These are phyloP conservation scores for Cyamopsis tetragonoloba DNA, from an alignment of 306 rosid species.

Conservation along the genomic window DNA sequence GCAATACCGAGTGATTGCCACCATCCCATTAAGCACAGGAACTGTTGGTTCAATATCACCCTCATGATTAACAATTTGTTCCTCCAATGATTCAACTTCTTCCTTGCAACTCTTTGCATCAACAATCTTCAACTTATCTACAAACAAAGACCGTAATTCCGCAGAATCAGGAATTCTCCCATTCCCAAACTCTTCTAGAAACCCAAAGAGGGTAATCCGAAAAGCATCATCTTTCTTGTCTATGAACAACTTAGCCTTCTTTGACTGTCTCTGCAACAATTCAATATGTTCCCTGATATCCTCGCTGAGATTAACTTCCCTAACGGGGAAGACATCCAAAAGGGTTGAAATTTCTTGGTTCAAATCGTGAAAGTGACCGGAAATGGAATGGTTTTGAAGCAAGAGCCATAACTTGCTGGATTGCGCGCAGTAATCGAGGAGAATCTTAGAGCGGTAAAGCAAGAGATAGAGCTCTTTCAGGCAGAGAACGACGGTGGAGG, in stretches of 20 bases:
- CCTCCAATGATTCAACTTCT: slow-evolving; percentile 77
- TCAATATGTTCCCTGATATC: slow-evolving; percentile 72
- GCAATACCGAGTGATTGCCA: slow-evolving; percentile 61
- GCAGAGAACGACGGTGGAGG: slow-evolving; percentile 56
- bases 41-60: slow-evolving; percentile 72
- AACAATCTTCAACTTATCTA: slow-evolving; percentile 48
- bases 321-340: slow-evolving; percentile 69
- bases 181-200: slow-evolving; percentile 51
- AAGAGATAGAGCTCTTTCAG: slow-evolving; percentile 68
- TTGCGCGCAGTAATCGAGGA: slow-evolving; percentile 68
- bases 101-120: slow-evolving; percentile 52
- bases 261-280: slow-evolving; percentile 54
- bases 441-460: slow-evolving; percentile 65
- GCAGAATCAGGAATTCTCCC: slow-evolving; percentile 46
- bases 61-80: slow-evolving; percentile 78
- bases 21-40: slow-evolving; percentile 69
- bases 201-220: slow-evolving; percentile 42
- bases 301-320: slow-evolving; percentile 46
- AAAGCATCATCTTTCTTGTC: slow-evolving; percentile 49
- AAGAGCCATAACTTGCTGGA: slow-evolving; percentile 79
- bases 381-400: slow-evolving; percentile 73
- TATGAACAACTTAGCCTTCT: slow-evolving; percentile 45
- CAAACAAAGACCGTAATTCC: slow-evolving; percentile 42
- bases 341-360: slow-evolving; percentile 74
- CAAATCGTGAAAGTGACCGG: slow-evolving; percentile 81